A percentile compares a stretch with the other conserved stretches of the same genome.
phyloP scores from a whole-genome alignment of 108 stramenopile species.

The Schizochytrium sp. region DNA sequence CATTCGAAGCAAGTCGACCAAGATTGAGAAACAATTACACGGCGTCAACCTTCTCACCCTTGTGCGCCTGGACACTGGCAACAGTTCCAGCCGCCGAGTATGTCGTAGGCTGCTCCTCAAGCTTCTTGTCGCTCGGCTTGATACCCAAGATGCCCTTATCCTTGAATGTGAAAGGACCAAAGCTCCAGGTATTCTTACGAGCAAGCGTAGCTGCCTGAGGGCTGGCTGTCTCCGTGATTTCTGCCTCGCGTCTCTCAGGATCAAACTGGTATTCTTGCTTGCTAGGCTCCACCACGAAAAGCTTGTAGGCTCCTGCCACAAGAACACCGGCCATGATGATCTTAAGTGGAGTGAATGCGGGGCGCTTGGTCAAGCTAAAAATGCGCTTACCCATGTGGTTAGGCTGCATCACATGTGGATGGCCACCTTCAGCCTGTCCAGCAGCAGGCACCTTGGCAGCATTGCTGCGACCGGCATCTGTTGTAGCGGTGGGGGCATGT shows the following conservation, averaged over 20 bases:
- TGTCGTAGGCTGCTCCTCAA: background rate
- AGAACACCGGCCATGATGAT: constrained; percentile 37
- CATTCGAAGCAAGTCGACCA: too few species aligned
- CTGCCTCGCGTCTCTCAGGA: background rate
- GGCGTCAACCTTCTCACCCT: background rate
- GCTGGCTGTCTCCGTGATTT: background rate
- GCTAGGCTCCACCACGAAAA: constrained; percentile 20
- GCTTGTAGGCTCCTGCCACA: constrained; percentile 20
- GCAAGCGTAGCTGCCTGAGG: background rate
- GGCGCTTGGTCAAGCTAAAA: background rate
- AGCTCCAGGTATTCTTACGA: background rate
- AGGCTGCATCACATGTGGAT: background rate
- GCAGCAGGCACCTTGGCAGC: background rate
- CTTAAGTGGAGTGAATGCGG: constrained; percentile 12
- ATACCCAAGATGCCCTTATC: background rate
- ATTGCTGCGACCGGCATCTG: background rate
- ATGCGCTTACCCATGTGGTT: constrained; percentile 35
- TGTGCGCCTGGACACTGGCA: background rate
- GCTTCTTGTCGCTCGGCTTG: background rate
- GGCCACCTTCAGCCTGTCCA: constrained; percentile 32
- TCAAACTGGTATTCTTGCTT: constrained; percentile 7
- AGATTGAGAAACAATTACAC: too few species aligned
- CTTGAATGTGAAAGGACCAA: background rate
- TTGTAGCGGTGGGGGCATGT: background rate
- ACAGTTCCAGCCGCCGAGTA: background rate